Evolutionary conservation across 495 filamentous ascomycete genomes (phyloP), one percentile per base, ranked within the genome.

Genomic region (Xylaria palmicola): DNA sequence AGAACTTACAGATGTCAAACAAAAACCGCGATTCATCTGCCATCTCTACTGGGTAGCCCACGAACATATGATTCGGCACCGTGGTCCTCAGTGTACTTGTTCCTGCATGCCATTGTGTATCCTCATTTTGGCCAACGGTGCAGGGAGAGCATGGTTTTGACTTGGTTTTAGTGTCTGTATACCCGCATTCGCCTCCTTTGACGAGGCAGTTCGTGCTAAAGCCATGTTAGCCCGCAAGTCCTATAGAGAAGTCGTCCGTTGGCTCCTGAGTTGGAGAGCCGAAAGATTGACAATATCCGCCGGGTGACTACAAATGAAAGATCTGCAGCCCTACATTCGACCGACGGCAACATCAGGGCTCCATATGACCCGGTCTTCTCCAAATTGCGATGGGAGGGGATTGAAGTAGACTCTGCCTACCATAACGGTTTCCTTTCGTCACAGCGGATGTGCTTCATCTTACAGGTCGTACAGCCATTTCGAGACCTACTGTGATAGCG

Each of bases 361-460:
- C 24, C 32, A 24, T 57, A 20, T 40, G 41, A 37, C 26, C 32
- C 24, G 36, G 32, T 4, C 20, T 22, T 24, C 19, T 30, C 37
- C 63, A 55, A 19, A 30, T 55, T 22, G 53, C 29, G 53, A 53
- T 45, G 13, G 49, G 40, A 55, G 22, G 32, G 45, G 47, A 52
- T 36, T 29, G 26, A 44, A 53, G 34, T 56, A 47, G 41, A 61
- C 39, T 48, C 40, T 61, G 67, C 73, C 62, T 76, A 91, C 89
- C 89, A 92, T 80, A 91, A 88, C 9, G 88, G 89, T 62, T 88
- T 90, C 24, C 77, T 86, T 70, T 92, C 89, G 66, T 92, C 89
- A 72, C 89, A 92, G 45, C 89, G 84, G 65, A 92, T 91, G 76
- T 92, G 89, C 62, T 88, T 79, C 71, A 83, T 81, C 78, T 91